Conservation (phyloP, 306 rosid species). For the Gynostemma pentaphyllum region DNA sequence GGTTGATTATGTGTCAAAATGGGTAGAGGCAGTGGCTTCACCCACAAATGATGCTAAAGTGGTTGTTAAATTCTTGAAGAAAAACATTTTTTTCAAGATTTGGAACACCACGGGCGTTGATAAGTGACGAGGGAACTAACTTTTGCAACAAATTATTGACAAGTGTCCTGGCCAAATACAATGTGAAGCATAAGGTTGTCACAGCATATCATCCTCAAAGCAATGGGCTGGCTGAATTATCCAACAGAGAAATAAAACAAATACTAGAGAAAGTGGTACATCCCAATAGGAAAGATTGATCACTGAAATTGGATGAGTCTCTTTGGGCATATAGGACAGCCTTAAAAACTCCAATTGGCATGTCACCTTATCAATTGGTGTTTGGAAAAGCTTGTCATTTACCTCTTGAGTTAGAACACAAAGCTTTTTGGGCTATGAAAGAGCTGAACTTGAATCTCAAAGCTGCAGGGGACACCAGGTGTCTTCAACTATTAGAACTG, state of each 20-base stretch:
- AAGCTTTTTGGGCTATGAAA: not conserved
- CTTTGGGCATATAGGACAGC: no score
- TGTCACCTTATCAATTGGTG: not conserved
- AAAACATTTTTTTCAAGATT: not conserved
- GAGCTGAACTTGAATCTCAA: not conserved
- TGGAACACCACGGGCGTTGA: not conserved
- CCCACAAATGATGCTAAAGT: not conserved
- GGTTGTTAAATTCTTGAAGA: not conserved
- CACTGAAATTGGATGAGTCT: not conserved
- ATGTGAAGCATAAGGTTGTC: not conserved
- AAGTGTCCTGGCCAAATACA: not conserved
- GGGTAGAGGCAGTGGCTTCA: no score
- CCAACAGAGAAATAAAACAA: not conserved
- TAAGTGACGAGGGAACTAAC: not conserved
- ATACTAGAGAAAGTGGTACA: not conserved
- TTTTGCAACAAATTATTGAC: not conserved
- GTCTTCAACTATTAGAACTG: not conserved
- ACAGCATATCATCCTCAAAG: not conserved
- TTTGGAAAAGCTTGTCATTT: not conserved
- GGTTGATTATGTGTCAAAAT: no score
- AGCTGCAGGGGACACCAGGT: not conserved
- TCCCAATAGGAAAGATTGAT: not conserved
- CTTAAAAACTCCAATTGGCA: not conserved
- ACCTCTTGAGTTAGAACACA: no score
- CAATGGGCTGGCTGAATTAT: not conserved